Conservation (phyloP, 768 basidiomycete species). For the Gymnopilus junonius region DNA sequence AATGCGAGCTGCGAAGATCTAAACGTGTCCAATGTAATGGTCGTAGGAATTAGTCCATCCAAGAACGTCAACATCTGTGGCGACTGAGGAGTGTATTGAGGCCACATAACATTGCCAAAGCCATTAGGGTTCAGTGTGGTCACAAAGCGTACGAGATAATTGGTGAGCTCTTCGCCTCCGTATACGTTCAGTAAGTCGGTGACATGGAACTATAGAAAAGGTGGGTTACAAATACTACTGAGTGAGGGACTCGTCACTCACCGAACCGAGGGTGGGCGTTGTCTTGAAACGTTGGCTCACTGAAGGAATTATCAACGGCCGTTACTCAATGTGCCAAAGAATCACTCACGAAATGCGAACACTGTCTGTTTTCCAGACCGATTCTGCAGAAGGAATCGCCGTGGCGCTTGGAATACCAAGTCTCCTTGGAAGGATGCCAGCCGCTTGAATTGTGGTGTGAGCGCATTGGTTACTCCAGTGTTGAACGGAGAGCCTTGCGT, state of each 20-base stretch:
- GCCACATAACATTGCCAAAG: conserved; percentile 25
- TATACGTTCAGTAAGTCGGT: conserved; percentile 49
- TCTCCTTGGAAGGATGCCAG: conserved; percentile 53
- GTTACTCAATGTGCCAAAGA: neutral
- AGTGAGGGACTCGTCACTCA: conserved; percentile 17
- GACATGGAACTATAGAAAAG: conserved; percentile 33
- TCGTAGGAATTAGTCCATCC: conserved; percentile 31
- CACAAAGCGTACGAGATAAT: conserved; percentile 51
- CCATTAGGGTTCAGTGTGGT: conserved; percentile 32
- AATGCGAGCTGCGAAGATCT: conserved; percentile 24
- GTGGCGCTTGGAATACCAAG: conserved; percentile 47
- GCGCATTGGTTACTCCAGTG: conserved; percentile 47
- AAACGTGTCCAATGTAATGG: conserved; percentile 31
- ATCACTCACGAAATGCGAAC: conserved; percentile 44
- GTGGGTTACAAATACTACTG: neutral
- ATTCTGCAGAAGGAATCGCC: conserved; percentile 45
- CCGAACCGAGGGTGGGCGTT: conserved; percentile 47
- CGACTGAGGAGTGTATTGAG: conserved; percentile 24
- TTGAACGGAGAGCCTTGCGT: conserved; percentile 56
- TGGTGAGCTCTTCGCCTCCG: conserved; percentile 44
- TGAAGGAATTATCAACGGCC: conserved; percentile 16
- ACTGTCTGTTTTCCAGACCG: conserved; percentile 38
- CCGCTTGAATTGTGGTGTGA: conserved; percentile 50
- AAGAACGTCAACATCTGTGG: conserved; percentile 35
- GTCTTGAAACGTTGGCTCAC: conserved; percentile 52